Percentiles rank a stretch among this genome's conserved stretches.
phyloP scores from a whole-genome alignment of 345 rosid species.

The Euclidium syriacum region DNA sequence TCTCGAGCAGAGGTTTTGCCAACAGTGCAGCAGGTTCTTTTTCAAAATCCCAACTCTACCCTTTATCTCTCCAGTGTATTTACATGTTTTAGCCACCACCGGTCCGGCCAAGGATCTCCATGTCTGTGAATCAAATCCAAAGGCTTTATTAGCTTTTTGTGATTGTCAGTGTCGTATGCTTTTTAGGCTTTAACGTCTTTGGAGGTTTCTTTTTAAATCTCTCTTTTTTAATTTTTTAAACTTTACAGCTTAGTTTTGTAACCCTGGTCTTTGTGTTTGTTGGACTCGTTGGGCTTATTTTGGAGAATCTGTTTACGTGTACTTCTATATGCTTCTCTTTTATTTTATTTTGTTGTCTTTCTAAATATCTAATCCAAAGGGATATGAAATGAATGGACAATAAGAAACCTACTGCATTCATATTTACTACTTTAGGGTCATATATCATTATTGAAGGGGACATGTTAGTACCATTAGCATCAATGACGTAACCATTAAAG shows the following conservation, averaged over 20 bases:
- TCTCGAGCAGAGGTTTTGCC: conserved; percentile 90
- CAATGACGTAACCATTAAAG: conserved; percentile 12
- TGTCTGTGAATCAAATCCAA: conserved; percentile 18
- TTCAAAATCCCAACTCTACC: not conserved
- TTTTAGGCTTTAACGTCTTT: conserved; percentile 31
- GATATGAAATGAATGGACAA: conserved; percentile 36
- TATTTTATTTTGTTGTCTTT: not conserved
- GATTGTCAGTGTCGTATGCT: conserved; percentile 31
- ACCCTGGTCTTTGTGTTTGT: conserved; percentile 30
- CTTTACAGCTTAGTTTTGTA: conserved; percentile 29
- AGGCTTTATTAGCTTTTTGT: conserved; percentile 18
- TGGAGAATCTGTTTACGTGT: conserved; percentile 30
- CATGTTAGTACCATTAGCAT: conserved; percentile 16
- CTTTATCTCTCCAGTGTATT: conserved; percentile 4
- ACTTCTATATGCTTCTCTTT: conserved; percentile 15
- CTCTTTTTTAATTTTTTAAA: no score
- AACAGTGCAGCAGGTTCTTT: conserved; percentile 92
- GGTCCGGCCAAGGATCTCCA: conserved; percentile 9
- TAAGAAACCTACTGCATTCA: conserved; percentile 4
- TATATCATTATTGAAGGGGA: conserved; percentile 31
- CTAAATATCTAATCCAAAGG: conserved; percentile 8
- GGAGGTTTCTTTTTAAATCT: conserved; percentile 7
- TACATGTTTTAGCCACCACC: conserved; percentile 19
- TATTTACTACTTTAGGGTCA: conserved; percentile 25
- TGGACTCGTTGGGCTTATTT: conserved; percentile 27